Percentiles rank a stretch among this genome's conserved stretches.
Conservation (phyloP, 2,329 filamentous ascomycete species). For the Tolypocladium cylindrosporum region DNA sequence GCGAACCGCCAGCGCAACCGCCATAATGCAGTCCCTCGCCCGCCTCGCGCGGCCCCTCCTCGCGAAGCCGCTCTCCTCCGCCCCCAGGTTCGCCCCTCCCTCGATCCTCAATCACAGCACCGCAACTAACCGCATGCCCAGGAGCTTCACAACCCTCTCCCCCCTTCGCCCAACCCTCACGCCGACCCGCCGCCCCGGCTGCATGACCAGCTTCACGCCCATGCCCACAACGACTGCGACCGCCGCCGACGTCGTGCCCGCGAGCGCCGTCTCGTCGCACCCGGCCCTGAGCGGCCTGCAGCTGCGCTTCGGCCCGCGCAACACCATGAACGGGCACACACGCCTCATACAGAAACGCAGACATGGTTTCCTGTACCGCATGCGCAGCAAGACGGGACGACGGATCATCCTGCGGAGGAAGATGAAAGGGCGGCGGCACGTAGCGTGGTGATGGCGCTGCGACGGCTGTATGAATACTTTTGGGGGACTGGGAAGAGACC, state of each 20-base stretch:
- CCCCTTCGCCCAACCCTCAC: conserved; percentile 37
- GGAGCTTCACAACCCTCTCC: conserved; percentile 39
- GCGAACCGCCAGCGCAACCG: not conserved
- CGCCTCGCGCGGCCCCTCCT: conserved; percentile 19
- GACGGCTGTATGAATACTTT: not conserved
- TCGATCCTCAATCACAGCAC: not conserved
- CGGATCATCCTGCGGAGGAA: conserved; percentile 42
- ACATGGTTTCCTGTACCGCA: conserved; percentile 44
- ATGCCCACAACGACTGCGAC: conserved; percentile 3
- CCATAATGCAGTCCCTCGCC: conserved; percentile 16
- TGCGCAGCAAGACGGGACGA: conserved; percentile 38
- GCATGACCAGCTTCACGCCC: conserved; percentile 20
- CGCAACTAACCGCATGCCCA: conserved; percentile 9
- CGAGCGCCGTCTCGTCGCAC: conserved; percentile 35
- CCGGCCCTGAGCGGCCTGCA: conserved; percentile 41
- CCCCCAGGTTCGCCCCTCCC: conserved; percentile 11
- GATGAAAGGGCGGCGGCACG: conserved; percentile 39
- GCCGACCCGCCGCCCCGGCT: conserved; percentile 20
- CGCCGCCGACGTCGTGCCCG: conserved; percentile 5
- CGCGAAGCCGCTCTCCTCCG: conserved; percentile 12
- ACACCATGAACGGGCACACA: conserved; percentile 45
- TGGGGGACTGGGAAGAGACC: not conserved
- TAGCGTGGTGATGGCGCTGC: conserved; percentile 18
- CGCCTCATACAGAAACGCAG: conserved; percentile 49
- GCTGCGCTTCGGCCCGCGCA: conserved; percentile 48